These are phyloP conservation scores for Colletotrichum plurivorum DNA, from an alignment of 2,329 filamentous ascomycete genomes.

Conservation along the genomic window DNA sequence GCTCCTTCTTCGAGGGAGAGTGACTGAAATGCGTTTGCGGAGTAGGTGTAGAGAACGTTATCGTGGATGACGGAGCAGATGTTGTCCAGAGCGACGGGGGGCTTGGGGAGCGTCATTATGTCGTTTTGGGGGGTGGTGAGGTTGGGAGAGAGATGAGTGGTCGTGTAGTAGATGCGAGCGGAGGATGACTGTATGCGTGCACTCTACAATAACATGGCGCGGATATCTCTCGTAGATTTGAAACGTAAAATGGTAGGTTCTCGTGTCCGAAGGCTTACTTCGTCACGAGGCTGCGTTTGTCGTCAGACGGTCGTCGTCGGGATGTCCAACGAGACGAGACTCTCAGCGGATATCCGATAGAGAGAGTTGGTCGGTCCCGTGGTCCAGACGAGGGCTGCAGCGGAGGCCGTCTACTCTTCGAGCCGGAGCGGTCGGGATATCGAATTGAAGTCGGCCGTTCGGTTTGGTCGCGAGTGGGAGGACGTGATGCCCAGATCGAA, in stretches of 20 bases:
- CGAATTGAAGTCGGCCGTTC: constrained; percentile 21
- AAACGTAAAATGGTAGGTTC: constrained; percentile 2
- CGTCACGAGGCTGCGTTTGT: constrained; percentile 1
- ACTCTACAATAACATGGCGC: constrained; percentile 34
- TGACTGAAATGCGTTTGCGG: constrained; percentile 80
- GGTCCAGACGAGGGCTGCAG: constrained; percentile 8
- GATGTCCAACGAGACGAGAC: neutral
- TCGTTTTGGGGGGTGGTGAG: constrained; percentile 4
- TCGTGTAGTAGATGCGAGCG: constrained; percentile 8
- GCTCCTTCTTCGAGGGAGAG: constrained; percentile 78
- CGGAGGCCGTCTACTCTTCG: constrained; percentile 24
- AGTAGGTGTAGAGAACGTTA: constrained; percentile 88
- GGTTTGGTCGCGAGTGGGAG: constrained; percentile 8
- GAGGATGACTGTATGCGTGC: constrained; percentile 11
- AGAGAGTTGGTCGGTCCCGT: neutral
- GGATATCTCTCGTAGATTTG: neutral
- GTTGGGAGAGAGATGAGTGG: neutral
- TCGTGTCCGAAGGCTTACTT: constrained; percentile 1
- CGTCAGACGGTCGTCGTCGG: neutral
- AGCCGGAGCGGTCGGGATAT: constrained; percentile 18
- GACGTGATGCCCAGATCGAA: constrained; percentile 33
- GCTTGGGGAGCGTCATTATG: constrained; percentile 80
- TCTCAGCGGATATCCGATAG: neutral
- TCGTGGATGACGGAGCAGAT: constrained; percentile 87
- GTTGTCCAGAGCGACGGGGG: constrained; percentile 77